Conservation (phyloP, 352 stramenopile species). For the Phytophthora quininea region DNA sequence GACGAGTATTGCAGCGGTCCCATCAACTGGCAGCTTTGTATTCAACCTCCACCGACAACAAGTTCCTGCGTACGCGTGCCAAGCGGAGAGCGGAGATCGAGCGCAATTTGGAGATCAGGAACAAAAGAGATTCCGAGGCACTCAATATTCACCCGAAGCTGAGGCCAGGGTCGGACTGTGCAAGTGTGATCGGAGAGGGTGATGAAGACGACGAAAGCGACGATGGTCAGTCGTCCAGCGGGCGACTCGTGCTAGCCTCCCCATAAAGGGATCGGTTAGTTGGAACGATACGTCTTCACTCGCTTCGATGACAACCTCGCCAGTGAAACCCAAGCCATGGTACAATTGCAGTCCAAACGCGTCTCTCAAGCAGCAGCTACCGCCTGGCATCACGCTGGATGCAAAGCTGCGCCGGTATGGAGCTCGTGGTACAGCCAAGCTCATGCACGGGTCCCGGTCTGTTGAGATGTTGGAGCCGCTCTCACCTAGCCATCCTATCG, state of each 20-base stretch:
- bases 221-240: conserved; percentile 4
- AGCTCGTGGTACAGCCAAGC: conserved; percentile 27
- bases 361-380: conserved; percentile 39
- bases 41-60: conserved; percentile 47
- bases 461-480: conserved; percentile 18
- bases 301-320: conserved; percentile 4
- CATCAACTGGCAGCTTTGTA: conserved; percentile 59
- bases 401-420: conserved; percentile 64
- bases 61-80: conserved; percentile 39
- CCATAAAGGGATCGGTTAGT: conserved; percentile 16
- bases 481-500: conserved; percentile 4
- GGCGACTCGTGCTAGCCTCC: conserved; percentile 15
- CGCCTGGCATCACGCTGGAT: conserved; percentile 42
- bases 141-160: background rate
- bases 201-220: conserved; percentile 27
- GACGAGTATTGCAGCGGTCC: conserved; percentile 38
- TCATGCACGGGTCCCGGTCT: conserved; percentile 19
- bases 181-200: conserved; percentile 11
- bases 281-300: background rate
- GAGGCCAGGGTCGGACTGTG: conserved; percentile 12
- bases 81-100: conserved; percentile 12
- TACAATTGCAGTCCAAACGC: conserved; percentile 38
- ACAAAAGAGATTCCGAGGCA: background rate
- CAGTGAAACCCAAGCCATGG: conserved; percentile 50
- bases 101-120: background rate